These are phyloP conservation scores for Heteromeles arbutifolia DNA, from an alignment of 306 rosid species.

Conservation along the genomic window DNA sequence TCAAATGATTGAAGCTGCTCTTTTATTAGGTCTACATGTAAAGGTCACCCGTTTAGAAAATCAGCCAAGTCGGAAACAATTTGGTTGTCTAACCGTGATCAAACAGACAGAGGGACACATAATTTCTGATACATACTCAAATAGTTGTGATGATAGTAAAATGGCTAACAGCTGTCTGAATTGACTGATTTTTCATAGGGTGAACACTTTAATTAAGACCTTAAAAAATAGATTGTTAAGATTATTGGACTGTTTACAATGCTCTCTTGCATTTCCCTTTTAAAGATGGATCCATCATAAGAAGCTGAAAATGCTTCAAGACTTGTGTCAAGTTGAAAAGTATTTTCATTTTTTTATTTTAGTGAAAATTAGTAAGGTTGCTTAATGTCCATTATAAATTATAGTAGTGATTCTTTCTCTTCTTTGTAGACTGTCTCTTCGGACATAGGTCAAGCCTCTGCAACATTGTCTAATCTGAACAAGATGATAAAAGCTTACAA, in stretches of 20 bases:
- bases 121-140: neutral
- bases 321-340: neutral
- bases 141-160: neutral
- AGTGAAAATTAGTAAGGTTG: neutral
- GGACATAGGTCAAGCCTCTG: slow-evolving; percentile 64
- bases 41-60: neutral
- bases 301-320: neutral
- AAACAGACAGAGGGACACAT: neutral
- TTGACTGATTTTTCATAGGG: neutral
- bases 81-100: neutral
- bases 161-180: neutral
- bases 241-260: neutral
- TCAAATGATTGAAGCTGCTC: no score
- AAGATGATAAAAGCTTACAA: slow-evolving; percentile 35
- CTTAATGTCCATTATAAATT: neutral
- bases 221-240: neutral
- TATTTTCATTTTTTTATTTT: no score
- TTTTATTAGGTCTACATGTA: no score
- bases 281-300: neutral
- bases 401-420: neutral
- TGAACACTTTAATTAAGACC: neutral
- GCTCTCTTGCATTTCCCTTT: neutral
- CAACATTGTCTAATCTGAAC: slow-evolving; percentile 41
- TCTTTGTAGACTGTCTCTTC: slow-evolving; percentile 47
- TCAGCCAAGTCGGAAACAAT: neutral